Percentiles rank a stretch among this genome's conserved stretches.
phyloP scores from a whole-genome alignment of 305 asterid genomes.

The Euphrasia arctica region DNA sequence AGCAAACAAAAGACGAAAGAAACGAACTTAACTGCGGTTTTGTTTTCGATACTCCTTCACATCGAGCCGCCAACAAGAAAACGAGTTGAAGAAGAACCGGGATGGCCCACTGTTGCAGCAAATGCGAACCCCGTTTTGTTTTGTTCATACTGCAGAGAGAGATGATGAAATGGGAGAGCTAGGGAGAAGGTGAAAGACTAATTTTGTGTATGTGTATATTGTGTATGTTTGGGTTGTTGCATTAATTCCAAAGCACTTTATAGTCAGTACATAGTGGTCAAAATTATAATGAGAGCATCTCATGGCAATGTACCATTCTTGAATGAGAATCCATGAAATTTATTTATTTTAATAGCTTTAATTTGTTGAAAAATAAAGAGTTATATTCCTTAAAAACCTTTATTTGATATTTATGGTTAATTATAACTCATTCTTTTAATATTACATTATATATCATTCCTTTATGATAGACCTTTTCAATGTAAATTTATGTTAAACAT shows the following conservation, averaged over 20 bases:
- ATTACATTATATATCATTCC: too few species aligned
- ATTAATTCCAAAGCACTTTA: neutral
- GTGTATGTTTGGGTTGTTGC: neutral
- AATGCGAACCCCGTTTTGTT: conserved; percentile 27
- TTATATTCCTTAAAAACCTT: too few species aligned
- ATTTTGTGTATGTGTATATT: neutral
- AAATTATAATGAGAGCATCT: neutral
- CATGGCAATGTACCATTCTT: neutral
- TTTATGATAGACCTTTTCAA: too few species aligned
- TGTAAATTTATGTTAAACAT: too few species aligned
- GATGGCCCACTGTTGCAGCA: conserved; percentile 18
- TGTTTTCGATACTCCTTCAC: conserved; percentile 29
- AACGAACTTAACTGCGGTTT: conserved; percentile 39
- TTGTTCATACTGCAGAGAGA: conserved; percentile 21
- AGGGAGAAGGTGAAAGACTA: neutral
- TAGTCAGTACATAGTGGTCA: neutral
- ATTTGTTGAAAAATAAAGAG: too few species aligned
- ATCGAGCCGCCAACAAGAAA: conserved; percentile 31
- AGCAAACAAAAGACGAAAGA: neutral
- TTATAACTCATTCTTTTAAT: too few species aligned
- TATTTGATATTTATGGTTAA: too few species aligned
- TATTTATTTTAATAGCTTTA: too few species aligned
- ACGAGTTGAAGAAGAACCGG: conserved; percentile 30
- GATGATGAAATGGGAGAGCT: neutral
- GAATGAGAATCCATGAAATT: neutral